Conservation (phyloP, 176 grass and related monocot species). For the Eragrostis nindensis region DNA sequence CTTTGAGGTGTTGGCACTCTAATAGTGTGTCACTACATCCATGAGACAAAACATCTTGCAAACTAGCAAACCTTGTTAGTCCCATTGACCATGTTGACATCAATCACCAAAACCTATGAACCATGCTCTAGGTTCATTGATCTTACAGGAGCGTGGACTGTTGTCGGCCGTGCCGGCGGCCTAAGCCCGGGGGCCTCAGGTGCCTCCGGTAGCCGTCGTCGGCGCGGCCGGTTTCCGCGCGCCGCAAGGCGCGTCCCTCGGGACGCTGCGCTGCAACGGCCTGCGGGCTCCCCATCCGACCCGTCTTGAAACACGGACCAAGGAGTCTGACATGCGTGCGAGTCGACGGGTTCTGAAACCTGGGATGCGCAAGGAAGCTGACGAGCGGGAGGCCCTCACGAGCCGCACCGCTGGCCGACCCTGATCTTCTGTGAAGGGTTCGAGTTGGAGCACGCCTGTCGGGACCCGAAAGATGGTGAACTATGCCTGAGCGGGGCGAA, state of each 20-base stretch:
- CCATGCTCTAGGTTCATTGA: too few relatives aligned
- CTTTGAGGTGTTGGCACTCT: too few relatives aligned
- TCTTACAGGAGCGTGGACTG: conserved; percentile 19
- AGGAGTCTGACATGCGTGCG: conserved; percentile 80
- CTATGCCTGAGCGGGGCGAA: conserved; percentile 73
- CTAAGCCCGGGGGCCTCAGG: conserved; percentile 12
- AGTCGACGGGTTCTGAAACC: conserved; percentile 58
- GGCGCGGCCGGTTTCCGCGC: too few relatives aligned
- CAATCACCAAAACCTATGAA: too few relatives aligned
- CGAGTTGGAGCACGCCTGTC: conserved; percentile 62
- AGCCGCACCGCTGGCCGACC: conserved; percentile 32
- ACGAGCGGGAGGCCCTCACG: conserved; percentile 37
- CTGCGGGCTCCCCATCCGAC: conserved; percentile 65
- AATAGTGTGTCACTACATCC: too few relatives aligned
- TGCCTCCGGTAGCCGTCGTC: conserved; percentile 3
- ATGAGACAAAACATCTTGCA: too few relatives aligned
- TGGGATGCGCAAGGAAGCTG: conserved; percentile 50
- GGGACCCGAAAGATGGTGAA: conserved; percentile 85
- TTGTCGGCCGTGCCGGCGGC: not conserved
- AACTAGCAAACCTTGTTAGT: too few relatives aligned
- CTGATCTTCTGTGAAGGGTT: conserved; percentile 60
- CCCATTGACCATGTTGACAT: too few relatives aligned
- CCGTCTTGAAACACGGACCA: conserved; percentile 83
- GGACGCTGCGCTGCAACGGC: conserved; percentile 17
- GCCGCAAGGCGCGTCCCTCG: not conserved